These are phyloP conservation scores for Talaromyces sp. DNA, from an alignment of 2,329 filamentous ascomycete genomes.

Conservation along the genomic window DNA sequence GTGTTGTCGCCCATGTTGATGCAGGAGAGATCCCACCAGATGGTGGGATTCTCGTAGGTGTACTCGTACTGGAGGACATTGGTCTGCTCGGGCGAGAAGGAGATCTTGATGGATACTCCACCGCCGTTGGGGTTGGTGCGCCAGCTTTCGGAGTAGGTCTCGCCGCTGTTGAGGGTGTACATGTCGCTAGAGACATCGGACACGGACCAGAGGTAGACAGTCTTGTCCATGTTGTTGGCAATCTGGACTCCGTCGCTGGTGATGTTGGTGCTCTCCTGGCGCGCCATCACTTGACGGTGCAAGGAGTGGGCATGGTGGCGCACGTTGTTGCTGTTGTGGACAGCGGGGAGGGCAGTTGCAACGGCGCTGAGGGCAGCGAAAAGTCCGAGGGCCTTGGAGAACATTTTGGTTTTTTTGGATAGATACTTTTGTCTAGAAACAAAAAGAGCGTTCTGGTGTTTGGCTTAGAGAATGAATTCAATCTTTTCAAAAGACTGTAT, in stretches of 20 bases:
- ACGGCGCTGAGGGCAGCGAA: conserved; percentile 32
- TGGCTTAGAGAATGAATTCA: conserved; percentile 15
- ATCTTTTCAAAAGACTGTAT: conserved; percentile 18
- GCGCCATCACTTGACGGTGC: conserved; percentile 19
- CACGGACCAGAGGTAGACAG: conserved; percentile 43
- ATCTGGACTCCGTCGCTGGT: conserved; percentile 34
- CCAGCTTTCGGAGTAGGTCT: conserved; percentile 35
- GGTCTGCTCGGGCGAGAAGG: conserved; percentile 28
- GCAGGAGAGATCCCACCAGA: conserved; percentile 42
- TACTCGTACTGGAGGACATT: conserved; percentile 45
- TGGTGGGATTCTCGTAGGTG: conserved; percentile 30
- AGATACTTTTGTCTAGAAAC: neutral
- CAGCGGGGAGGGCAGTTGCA: conserved; percentile 28
- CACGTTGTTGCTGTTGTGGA: conserved; percentile 12
- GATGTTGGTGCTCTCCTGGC: conserved; percentile 21
- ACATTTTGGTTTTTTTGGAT: conserved; percentile 28
- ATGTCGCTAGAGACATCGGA: conserved; percentile 33
- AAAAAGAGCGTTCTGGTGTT: conserved; percentile 10
- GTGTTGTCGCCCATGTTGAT: conserved; percentile 33
- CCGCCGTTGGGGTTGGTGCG: conserved; percentile 37
- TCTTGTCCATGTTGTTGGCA: conserved; percentile 36
- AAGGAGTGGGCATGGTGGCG: conserved; percentile 11
- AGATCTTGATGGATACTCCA: conserved; percentile 43
- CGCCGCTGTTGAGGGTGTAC: conserved; percentile 35
- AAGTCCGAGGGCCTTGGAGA: conserved; percentile 35